These are phyloP conservation scores for Colletotrichum eleusines DNA, from an alignment of 2,329 filamentous ascomycete species.

Conservation along the genomic window DNA sequence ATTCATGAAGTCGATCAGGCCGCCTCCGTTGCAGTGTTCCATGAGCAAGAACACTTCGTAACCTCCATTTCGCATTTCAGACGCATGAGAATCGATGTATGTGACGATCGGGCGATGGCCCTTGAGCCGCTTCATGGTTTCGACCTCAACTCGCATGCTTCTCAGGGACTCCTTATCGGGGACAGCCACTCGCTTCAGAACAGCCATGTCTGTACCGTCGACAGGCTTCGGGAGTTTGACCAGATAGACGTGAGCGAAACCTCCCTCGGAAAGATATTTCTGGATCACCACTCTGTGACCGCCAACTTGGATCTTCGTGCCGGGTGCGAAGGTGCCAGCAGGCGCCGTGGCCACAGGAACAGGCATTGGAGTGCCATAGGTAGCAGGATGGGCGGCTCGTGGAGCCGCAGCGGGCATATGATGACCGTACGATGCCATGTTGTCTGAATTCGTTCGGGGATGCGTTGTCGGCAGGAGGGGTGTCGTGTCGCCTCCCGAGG, in stretches of 20 bases:
- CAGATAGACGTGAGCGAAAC: conserved; percentile 98
- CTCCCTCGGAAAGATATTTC: conserved; percentile 97
- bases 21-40: conserved; percentile 96
- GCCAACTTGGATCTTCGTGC: conserved; percentile 97
- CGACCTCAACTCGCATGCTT: conserved; percentile 97
- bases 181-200: conserved; percentile 94
- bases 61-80: conserved; percentile 89
- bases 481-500: conserved; percentile 19
- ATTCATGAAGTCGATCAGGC: conserved; percentile 99
- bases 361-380: conserved; percentile 58
- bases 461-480: conserved; percentile 9
- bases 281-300: conserved; percentile 93
- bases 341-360: conserved; percentile 61
- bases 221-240: conserved; percentile 85
- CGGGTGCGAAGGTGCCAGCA: conserved; percentile 90
- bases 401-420: conserved; percentile 39
- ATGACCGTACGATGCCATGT: conserved; percentile 42
- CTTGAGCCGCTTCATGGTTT: conserved; percentile 99
- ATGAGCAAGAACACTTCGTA: conserved; percentile 99
- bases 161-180: conserved; percentile 95
- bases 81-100: conserved; percentile 98
- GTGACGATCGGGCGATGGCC: conserved; percentile 96
- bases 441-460: conserved; percentile 1
- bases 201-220: conserved; percentile 83
- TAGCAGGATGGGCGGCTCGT: conserved; percentile 52